phyloP scores from a whole-genome alignment of 352 stramenopile species.

The Thalassiosira ordinaria region DNA sequence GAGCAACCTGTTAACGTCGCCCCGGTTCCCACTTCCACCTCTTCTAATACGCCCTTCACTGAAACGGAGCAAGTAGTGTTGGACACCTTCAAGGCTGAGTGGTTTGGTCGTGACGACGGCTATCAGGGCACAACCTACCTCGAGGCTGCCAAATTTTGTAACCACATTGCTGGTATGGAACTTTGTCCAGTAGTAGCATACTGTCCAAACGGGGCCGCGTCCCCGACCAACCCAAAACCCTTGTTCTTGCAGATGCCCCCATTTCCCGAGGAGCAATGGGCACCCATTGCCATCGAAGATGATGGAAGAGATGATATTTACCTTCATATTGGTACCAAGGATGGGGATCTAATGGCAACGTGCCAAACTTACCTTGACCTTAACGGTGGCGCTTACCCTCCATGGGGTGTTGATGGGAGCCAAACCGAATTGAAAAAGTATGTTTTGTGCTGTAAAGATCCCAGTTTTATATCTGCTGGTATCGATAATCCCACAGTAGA shows the following conservation, averaged over 20 bases:
- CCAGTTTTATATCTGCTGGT: background rate
- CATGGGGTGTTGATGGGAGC: conserved; percentile 29
- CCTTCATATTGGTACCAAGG: conserved; percentile 27
- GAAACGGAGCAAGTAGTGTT: conserved; percentile 20
- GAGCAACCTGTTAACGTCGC: no score
- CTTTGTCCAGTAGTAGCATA: conserved; percentile 35
- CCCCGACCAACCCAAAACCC: background rate
- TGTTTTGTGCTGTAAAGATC: conserved; percentile 36
- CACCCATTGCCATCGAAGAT: background rate
- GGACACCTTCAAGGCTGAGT: conserved; percentile 38
- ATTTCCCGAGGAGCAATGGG: conserved; percentile 40
- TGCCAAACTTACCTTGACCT: conserved; percentile 27
- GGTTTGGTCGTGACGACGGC: conserved; percentile 35
- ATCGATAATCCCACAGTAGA: background rate
- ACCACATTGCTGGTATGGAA: conserved; percentile 22
- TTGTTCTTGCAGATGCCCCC: conserved; percentile 22
- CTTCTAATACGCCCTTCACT: no score
- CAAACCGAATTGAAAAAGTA: conserved; percentile 22
- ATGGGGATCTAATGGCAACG: conserved; percentile 27
- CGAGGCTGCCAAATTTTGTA: conserved; percentile 45
- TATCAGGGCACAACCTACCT: conserved; percentile 38
- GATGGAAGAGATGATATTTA: conserved; percentile 11
- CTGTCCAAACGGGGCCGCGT: conserved; percentile 19
- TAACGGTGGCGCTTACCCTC: conserved; percentile 6
- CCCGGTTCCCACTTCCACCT: no score